phyloP scores from a whole-genome alignment of 2,329 filamentous ascomycete genomes.

The Pestalotiopsis sp. region DNA sequence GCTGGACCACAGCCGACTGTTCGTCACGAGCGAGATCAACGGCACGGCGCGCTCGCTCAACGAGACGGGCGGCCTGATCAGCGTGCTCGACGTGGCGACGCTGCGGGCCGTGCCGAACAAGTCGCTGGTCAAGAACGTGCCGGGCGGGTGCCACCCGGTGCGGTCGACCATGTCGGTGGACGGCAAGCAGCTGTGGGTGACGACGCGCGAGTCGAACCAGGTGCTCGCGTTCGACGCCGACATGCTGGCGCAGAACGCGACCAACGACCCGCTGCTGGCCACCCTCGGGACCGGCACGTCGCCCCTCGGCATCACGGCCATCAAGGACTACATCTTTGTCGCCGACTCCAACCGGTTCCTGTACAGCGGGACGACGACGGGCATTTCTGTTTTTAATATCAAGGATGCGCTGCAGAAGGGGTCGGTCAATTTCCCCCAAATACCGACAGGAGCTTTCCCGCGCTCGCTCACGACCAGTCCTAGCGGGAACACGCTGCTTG shows the following conservation, averaged over 20 bases:
- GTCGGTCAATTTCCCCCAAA: constrained; percentile 1
- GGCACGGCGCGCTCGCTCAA: neutral
- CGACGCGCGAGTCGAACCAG: constrained; percentile 5
- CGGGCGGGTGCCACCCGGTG: neutral
- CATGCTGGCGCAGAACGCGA: neutral
- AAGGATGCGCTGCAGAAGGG: neutral
- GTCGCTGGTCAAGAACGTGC: constrained; percentile 7
- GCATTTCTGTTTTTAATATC: neutral
- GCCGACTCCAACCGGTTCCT: constrained; percentile 7
- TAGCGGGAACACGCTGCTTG: neutral
- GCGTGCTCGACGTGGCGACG: constrained; percentile 7
- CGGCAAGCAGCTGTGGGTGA: constrained; percentile 8
- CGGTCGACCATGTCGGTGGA: constrained; percentile 1
- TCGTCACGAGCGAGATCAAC: constrained; percentile 11
- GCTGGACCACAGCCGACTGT: neutral
- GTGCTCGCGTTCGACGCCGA: constrained; percentile 3
- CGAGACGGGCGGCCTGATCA: neutral
- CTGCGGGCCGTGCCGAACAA: neutral
- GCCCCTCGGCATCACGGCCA: constrained; percentile 3
- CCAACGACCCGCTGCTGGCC: constrained; percentile 2
- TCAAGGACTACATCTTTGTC: constrained; percentile 2
- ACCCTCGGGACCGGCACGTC: constrained; percentile 3
- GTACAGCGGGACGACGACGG: neutral
- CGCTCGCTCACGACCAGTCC: constrained; percentile 2
- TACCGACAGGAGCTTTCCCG: constrained; percentile 5